These are phyloP conservation scores for Auricularia auricula-judae DNA, from an alignment of 768 basidiomycete genomes.

Conservation along the genomic window DNA sequence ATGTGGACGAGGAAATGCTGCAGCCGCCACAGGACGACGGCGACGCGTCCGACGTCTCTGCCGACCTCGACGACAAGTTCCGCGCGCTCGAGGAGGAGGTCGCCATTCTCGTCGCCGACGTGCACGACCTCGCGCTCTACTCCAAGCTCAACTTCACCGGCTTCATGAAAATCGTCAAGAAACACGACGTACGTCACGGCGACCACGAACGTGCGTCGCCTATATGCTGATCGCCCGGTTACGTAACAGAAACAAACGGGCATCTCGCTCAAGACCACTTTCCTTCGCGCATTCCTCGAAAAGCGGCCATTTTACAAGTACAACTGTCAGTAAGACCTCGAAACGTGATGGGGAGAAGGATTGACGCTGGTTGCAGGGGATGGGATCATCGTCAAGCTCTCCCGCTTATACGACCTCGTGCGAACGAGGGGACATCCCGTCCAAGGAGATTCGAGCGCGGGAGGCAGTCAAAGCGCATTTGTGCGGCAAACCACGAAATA, in stretches of 20 bases:
- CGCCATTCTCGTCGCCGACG: slow-evolving; percentile 78
- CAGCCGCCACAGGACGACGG: slow-evolving; percentile 23
- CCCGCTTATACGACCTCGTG: slow-evolving; percentile 88
- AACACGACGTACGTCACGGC: slow-evolving; percentile 68
- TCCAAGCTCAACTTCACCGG: slow-evolving; percentile 98
- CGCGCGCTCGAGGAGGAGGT: slow-evolving; percentile 86
- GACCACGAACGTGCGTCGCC: not conserved
- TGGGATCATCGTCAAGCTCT: slow-evolving; percentile 89
- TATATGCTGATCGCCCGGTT: not conserved
- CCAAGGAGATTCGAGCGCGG: slow-evolving; percentile 86
- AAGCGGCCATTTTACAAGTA: slow-evolving; percentile 95
- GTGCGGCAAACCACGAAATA: slow-evolving; percentile 99
- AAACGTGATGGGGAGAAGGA: too few relatives aligned
- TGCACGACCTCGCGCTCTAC: slow-evolving; percentile 42
- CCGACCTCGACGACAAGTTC: slow-evolving; percentile 65
- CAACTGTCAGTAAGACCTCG: slow-evolving; percentile 37
- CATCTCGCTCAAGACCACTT: slow-evolving; percentile 69
- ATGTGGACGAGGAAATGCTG: slow-evolving; percentile 1
- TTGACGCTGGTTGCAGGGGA: slow-evolving; percentile 31
- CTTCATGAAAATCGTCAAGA: slow-evolving; percentile 77
- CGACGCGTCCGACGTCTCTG: slow-evolving; percentile 33
- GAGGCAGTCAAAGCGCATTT: slow-evolving; percentile 92
- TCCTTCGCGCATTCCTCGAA: slow-evolving; percentile 86
- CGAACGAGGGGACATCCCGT: slow-evolving; percentile 92
- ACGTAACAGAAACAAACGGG: slow-evolving; percentile 79